Percentiles rank a stretch among this genome's conserved stretches.
Conservation (phyloP, 2,329 filamentous ascomycete species). For the Aspergillus carbonarius region DNA sequence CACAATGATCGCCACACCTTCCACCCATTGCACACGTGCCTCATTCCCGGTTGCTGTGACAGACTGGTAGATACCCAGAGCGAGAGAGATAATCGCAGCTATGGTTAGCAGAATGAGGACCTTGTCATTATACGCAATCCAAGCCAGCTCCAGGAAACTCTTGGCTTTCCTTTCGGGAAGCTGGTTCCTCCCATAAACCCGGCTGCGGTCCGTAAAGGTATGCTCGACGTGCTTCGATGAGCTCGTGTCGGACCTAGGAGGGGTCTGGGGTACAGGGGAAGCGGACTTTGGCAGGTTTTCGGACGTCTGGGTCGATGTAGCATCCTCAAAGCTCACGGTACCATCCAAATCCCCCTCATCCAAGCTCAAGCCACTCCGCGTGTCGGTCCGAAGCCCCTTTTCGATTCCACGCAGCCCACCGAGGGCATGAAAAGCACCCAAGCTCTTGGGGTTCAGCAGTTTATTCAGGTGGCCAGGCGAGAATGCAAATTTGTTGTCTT, state of each 20-base stretch:
- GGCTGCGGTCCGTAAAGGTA: slow-evolving; percentile 62
- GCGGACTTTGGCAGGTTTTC: slow-evolving; percentile 30
- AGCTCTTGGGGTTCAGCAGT: slow-evolving; percentile 75
- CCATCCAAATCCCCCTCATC: slow-evolving; percentile 68
- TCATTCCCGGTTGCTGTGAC: slow-evolving; percentile 55
- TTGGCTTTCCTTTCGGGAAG: slow-evolving; percentile 70
- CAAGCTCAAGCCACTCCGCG: slow-evolving; percentile 63
- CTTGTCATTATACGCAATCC: slow-evolving; percentile 82
- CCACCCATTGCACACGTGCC: slow-evolving; percentile 72
- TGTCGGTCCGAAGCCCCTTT: slow-evolving; percentile 68
- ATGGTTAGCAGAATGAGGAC: slow-evolving; percentile 70
- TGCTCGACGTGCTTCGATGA: slow-evolving; percentile 31
- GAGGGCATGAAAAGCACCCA: slow-evolving; percentile 71
- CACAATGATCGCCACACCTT: slow-evolving; percentile 75
- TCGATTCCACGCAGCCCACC: slow-evolving; percentile 72
- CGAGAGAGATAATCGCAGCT: slow-evolving; percentile 71
- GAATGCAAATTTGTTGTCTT: slow-evolving; percentile 71
- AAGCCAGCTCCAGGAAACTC: slow-evolving; percentile 67
- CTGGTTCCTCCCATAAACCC: slow-evolving; percentile 67
- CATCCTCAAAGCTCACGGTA: slow-evolving; percentile 68
- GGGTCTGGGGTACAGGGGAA: slow-evolving; percentile 18
- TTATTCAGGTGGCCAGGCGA: slow-evolving; percentile 72
- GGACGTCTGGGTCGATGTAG: slow-evolving; percentile 28
- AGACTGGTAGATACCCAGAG: slow-evolving; percentile 72
- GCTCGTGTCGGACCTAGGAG: slow-evolving; percentile 13